phyloP scores from a whole-genome alignment of 2,329 filamentous ascomycete species.

The Hypocreales sp. region DNA sequence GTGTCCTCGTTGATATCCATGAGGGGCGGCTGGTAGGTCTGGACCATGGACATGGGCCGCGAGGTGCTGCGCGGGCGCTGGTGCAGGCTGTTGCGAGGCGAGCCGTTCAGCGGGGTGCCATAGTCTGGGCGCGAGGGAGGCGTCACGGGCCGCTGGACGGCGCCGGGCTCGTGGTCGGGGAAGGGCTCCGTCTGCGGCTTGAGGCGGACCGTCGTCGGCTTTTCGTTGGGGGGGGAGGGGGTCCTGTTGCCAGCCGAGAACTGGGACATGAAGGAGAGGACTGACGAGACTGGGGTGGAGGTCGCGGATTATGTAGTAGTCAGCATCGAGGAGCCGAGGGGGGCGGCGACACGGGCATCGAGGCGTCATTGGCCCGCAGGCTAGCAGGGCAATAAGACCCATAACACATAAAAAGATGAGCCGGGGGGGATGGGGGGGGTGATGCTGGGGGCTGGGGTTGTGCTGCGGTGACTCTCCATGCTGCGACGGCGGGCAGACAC shows the following conservation, averaged over 20 bases:
- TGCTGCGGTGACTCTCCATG: not conserved
- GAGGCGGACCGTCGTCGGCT: slow-evolving; percentile 15
- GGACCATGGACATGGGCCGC: slow-evolving; percentile 71
- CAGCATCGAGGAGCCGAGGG: not conserved
- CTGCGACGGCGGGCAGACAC: not conserved
- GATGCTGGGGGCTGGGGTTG: not conserved
- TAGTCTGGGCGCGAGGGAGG: slow-evolving; percentile 24
- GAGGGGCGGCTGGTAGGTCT: slow-evolving; percentile 70
- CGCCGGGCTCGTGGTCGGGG: slow-evolving; percentile 10
- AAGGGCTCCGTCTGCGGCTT: slow-evolving; percentile 17
- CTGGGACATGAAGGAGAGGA: slow-evolving; percentile 79
- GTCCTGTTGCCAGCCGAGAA: slow-evolving; percentile 41
- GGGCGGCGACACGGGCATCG: too few relatives aligned
- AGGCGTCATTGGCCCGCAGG: too few relatives aligned
- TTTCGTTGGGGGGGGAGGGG: slow-evolving; percentile 27
- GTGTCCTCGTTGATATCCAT: slow-evolving; percentile 79
- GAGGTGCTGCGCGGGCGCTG: slow-evolving; percentile 35
- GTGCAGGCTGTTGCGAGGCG: slow-evolving; percentile 22
- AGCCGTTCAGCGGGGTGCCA: slow-evolving; percentile 24
- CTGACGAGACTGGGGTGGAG: slow-evolving; percentile 25
- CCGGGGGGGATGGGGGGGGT: not conserved
- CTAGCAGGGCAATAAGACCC: too few relatives aligned
- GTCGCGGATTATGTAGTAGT: slow-evolving; percentile 1
- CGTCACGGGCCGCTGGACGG: slow-evolving; percentile 19
- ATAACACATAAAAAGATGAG: too few relatives aligned